A percentile compares a stretch with the other conserved stretches of the same genome.
Conservation (phyloP, 2,329 filamentous ascomycete genomes). For the Periglandula ipomoeae region DNA sequence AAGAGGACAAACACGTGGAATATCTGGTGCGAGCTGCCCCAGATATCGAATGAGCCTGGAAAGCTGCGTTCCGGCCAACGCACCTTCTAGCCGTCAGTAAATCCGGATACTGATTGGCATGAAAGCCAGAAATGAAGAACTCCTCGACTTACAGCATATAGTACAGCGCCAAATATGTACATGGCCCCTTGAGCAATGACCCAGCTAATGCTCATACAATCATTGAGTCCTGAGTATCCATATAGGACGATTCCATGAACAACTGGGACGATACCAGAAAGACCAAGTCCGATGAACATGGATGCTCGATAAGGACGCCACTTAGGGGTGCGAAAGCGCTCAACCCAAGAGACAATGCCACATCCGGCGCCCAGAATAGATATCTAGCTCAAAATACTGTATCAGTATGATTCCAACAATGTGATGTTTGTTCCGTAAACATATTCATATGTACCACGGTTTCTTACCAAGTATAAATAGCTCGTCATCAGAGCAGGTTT, state of each 20-base stretch:
- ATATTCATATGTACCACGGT: background rate
- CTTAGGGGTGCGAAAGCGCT: conserved; percentile 71
- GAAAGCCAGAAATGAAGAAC: too few relatives aligned
- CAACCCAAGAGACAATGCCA: conserved; percentile 65
- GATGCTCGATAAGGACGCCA: conserved; percentile 78
- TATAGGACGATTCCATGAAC: conserved; percentile 64
- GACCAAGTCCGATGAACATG: conserved; percentile 84
- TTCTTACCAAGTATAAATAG: conserved; percentile 69
- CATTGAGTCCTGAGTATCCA: conserved; percentile 55
- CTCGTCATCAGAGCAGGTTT: conserved; percentile 52
- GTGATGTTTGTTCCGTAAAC: background rate
- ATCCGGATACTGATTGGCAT: too few relatives aligned
- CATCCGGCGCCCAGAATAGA: conserved; percentile 68
- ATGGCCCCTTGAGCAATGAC: conserved; percentile 69
- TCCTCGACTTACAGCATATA: conserved; percentile 63
- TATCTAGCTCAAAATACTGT: conserved; percentile 47
- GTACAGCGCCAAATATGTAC: conserved; percentile 75
- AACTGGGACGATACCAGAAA: conserved; percentile 76
- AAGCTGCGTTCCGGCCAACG: conserved; percentile 74
- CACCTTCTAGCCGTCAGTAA: conserved; percentile 41
- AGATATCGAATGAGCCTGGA: conserved; percentile 79
- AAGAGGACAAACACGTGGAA: conserved; percentile 86
- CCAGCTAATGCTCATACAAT: conserved; percentile 73
- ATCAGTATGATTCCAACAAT: background rate
- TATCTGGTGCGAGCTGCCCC: conserved; percentile 90